Evolutionary conservation across 2,329 filamentous ascomycete genomes (phyloP).

Genomic region (Lachnellula hyalina): DNA sequence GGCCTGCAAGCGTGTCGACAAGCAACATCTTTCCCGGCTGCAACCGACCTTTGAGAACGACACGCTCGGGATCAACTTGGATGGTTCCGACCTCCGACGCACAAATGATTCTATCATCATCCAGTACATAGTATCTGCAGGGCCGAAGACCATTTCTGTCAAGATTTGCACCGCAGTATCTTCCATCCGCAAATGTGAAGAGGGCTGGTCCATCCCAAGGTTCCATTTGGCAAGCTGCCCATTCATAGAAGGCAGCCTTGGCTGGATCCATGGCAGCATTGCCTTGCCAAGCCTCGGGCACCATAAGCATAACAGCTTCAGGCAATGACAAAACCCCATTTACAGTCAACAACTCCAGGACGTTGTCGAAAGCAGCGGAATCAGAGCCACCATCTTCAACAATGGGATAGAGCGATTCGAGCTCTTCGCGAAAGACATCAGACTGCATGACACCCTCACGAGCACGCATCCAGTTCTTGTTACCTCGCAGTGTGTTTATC

Average conservation of each 20-base stretch:
- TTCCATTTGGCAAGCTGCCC: slow-evolving; percentile 98
- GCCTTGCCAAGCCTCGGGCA: slow-evolving; percentile 96
- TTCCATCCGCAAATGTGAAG: slow-evolving; percentile 94
- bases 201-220: slow-evolving; percentile 96
- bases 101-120: slow-evolving; percentile 95
- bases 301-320: slow-evolving; percentile 97
- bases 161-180: slow-evolving; percentile 94
- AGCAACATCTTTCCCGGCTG: slow-evolving; percentile 95
- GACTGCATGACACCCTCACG: slow-evolving; percentile 94
- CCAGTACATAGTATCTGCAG: slow-evolving; percentile 94
- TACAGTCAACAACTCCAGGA: slow-evolving; percentile 87
- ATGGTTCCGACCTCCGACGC: slow-evolving; percentile 96
- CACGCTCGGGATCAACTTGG: slow-evolving; percentile 78
- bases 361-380: slow-evolving; percentile 95
- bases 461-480: slow-evolving; percentile 99
- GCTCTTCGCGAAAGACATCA: slow-evolving; percentile 84
- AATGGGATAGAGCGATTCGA: slow-evolving; percentile 86
- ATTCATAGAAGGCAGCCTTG: slow-evolving; percentile 97
- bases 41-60: slow-evolving; percentile 88
- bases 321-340: slow-evolving; percentile 93
- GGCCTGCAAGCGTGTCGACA: slow-evolving; percentile 83
- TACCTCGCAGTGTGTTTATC: slow-evolving; percentile 94
- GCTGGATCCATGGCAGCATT: slow-evolving; percentile 87
- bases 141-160: slow-evolving; percentile 93
- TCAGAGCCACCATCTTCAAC: slow-evolving; percentile 96